Percentiles rank a stretch among this genome's conserved stretches.
These are phyloP conservation scores for Circinella minor DNA, from an alignment of 371 early-diverging fungal species.

Conservation along the genomic window DNA sequence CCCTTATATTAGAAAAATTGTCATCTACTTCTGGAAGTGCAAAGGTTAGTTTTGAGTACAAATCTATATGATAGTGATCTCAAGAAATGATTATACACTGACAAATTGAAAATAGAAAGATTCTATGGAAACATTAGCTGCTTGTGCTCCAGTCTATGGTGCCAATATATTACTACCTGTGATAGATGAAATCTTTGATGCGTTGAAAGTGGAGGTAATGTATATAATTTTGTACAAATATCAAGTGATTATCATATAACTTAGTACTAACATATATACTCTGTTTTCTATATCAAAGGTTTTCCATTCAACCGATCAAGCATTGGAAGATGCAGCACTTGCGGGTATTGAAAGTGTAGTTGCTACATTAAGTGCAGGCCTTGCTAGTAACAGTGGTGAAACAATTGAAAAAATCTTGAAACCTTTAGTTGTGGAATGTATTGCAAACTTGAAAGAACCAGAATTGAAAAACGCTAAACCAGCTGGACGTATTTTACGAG, in stretches of 20 bases:
- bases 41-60: slow-evolving; percentile 61
- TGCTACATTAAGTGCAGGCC: slow-evolving; percentile 51
- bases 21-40: slow-evolving; percentile 85
- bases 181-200: slow-evolving; percentile 69
- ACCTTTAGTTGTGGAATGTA: slow-evolving; percentile 69
- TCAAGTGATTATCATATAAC: no score
- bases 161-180: slow-evolving; percentile 62
- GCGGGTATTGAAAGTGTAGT: slow-evolving; percentile 38
- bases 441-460: slow-evolving; percentile 69
- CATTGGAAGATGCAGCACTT: slow-evolving; percentile 17
- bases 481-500: slow-evolving; percentile 68
- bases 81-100: slow-evolving; percentile 4
- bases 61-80: background rate
- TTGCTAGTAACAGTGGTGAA: slow-evolving; percentile 31
- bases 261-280: no score
- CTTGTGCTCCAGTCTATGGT: slow-evolving; percentile 80
- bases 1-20: slow-evolving; percentile 89
- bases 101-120: slow-evolving; percentile 61
- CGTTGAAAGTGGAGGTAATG: slow-evolving; percentile 70
- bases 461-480: slow-evolving; percentile 77
- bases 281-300: background rate
- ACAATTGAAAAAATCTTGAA: slow-evolving; percentile 67
- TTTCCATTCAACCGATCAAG: slow-evolving; percentile 15
- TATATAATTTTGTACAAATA: background rate
- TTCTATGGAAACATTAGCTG: slow-evolving; percentile 84